Evolutionary conservation across 2,329 filamentous ascomycete species (phyloP), one percentile per base, ranked within the genome.

Genomic region (Ceratocystis variospora): DNA sequence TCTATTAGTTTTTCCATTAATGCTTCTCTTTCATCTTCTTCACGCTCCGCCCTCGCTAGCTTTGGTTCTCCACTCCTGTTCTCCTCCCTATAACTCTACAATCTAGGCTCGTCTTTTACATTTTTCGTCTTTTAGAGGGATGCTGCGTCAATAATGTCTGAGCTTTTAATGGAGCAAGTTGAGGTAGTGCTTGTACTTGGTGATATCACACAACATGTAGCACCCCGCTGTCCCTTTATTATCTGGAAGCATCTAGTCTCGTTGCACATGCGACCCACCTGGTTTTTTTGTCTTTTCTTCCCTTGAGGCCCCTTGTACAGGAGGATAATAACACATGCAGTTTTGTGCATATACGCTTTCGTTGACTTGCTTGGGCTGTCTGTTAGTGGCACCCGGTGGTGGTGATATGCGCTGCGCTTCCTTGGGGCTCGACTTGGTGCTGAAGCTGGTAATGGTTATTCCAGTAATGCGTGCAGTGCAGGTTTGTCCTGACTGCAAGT

Each of bases 51-150:
- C 10, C 10, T 41, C 1, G 10, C 37, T 41, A 12, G 37, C 37
- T 41, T 41, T 15, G 37, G 37, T 12, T 12, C 12, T 41, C 37
- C 10, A 41, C 37, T 5, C 37, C 37, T 41, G 37, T 12, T 15
- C 37, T 10, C 10, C 37, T 41, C 37, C 10, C 37, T 41, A 15
- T 41, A 12, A 41, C 4, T 41, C 37, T 12, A 41, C 37, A 41
- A 12, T 41, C 37, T 10, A 41, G 37, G 10, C 37, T 41, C 37
- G 37, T 41, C 37, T 41, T 41, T 41, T 41, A 10, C 37, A 12
- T 12, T 41, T 50, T 67, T 64, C 62, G 37, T 68, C 66, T 66
- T 10, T n/a, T 45, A n/a, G 12, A 37, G 59, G 44, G 59, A 64
- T 50, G 46, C 46, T 31, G 48, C 31, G 17, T 37, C 33, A 25